Evolutionary conservation across 129 eudicot species (phyloP), one percentile per base, ranked within the genome.

Genomic region (Glebionis coronaria): DNA sequence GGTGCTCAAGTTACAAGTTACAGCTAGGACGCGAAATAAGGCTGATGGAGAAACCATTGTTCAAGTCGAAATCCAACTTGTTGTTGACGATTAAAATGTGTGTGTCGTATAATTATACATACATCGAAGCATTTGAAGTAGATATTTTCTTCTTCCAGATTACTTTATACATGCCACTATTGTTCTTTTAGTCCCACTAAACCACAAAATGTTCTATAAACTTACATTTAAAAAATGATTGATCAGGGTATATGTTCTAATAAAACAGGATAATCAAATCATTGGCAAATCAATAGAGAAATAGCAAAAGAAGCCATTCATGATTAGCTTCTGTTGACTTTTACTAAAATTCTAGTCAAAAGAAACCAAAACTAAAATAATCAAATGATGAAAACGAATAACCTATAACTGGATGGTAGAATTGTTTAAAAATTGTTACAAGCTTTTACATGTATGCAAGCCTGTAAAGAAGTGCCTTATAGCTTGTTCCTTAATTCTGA

Each of bases 391-490:
- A 12, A 68, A 58, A 16, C 12, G 61, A 68, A 68, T 68, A 25
- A 65, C 21, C 40, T 19, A 44, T 64, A 59, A 65, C 13, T 12
- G 42, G n/a, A n/a, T n/a, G n/a, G 63, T 59, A 68, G 63, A 68
- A 51, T 51, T 21, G 23, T 60, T 68, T 56, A 35, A 38, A 61
- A 61, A 31, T 8, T 38, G 13, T 68, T 68, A 56, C 53, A 38
- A 68, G 23, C 73, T 55, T 68, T 38, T 54, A 40, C 63, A 68
- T 18, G 62, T 21, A 59, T 40, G 75, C 80, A 61, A 76, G 75
- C 65, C 59, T 76, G 80, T 76, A 68, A 76, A 68, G 74, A 75
- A 75, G 74, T 68, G 67, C 74, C 73, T 12, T 59, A 23, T 67
- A 21, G 73, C 69, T 59, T 66, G 54, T 50, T 52, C 57, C 61